phyloP scores from a whole-genome alignment of 2,329 filamentous ascomycete species.

The Phyllosticta citrichinensis region DNA sequence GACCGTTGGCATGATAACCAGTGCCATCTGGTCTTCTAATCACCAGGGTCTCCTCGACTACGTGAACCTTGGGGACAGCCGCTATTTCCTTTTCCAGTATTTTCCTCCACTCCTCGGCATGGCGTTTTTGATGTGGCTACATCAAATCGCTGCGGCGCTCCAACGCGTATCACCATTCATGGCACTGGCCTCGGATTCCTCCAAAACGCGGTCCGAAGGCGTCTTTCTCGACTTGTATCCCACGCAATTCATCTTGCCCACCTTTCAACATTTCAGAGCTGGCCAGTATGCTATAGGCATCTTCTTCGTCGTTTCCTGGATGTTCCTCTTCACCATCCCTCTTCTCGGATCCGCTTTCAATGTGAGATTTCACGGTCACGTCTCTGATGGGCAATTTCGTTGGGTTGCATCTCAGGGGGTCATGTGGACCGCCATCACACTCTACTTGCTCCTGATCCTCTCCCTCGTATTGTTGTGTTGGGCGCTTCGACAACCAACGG shows the following conservation, averaged over 20 bases:
- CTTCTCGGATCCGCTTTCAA: constrained; percentile 70
- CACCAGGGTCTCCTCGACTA: constrained; percentile 57
- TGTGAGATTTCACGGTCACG: constrained; percentile 50
- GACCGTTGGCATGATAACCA: constrained; percentile 61
- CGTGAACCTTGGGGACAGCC: constrained; percentile 54
- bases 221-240: constrained; percentile 54
- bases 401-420: constrained; percentile 74
- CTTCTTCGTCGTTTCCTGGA: constrained; percentile 62
- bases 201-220: constrained; percentile 48
- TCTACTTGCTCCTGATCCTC: constrained; percentile 60
- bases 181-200: constrained; percentile 58
- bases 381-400: constrained; percentile 52
- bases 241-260: constrained; percentile 58
- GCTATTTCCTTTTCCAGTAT: constrained; percentile 81
- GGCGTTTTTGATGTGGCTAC: constrained; percentile 63
- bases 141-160: constrained; percentile 64
- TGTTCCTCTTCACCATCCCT: constrained; percentile 69
- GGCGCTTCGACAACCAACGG: constrained; percentile 59
- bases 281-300: constrained; percentile 59
- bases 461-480: constrained; percentile 45
- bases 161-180: constrained; percentile 69
- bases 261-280: constrained; percentile 55
- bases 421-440: constrained; percentile 63
- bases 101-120: constrained; percentile 69
- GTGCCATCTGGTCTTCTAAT: constrained; percentile 39